Percentiles rank a stretch among this genome's conserved stretches.
Evolutionary conservation across 805 yeast genomes (phyloP).

Genomic region (Candida golubevii): DNA sequence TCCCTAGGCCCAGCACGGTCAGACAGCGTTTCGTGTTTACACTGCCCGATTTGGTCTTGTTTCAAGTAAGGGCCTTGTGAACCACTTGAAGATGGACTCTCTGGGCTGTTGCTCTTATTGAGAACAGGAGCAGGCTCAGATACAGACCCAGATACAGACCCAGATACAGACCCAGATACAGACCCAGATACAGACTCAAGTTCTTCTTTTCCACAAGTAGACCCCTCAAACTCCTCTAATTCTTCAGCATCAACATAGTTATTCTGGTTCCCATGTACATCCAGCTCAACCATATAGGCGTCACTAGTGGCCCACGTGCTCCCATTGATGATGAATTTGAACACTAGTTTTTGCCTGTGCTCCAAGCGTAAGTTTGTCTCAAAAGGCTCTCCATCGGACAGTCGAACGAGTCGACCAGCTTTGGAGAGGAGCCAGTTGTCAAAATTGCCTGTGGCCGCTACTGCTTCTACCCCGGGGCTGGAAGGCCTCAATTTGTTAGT

Average conservation of each 20-base stretch:
- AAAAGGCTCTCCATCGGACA: constrained; percentile 15
- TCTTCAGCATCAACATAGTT: constrained; percentile 29
- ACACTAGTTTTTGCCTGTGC: constrained; percentile 24
- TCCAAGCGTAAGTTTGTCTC: constrained; percentile 20
- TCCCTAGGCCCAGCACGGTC: too few species aligned
- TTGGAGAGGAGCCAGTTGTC: constrained; percentile 34
- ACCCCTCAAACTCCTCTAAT: constrained; percentile 14
- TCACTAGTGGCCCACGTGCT: constrained; percentile 27
- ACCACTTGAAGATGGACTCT: too few species aligned
- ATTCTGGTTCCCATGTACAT: constrained; percentile 34
- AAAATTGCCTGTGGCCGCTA: constrained; percentile 39
- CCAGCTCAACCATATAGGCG: constrained; percentile 23
- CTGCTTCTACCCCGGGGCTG: constrained; percentile 16
- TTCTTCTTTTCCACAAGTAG: background rate
- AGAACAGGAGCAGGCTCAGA: too few species aligned
- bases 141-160: too few species aligned
- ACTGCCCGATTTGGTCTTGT: too few species aligned
- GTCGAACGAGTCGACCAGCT: constrained; percentile 11
- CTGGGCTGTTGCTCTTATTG: too few species aligned
- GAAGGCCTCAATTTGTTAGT: constrained; percentile 15
- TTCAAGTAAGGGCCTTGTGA: too few species aligned
- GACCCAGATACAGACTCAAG: too few species aligned
- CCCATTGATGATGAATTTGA: constrained; percentile 37
- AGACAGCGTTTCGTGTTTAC: too few species aligned
- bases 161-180: too few species aligned